Evolutionary conservation across 1,284 basidiomycete genomes (phyloP), one percentile per base, ranked within the genome.

Genomic region (Ustilago trichophora): DNA sequence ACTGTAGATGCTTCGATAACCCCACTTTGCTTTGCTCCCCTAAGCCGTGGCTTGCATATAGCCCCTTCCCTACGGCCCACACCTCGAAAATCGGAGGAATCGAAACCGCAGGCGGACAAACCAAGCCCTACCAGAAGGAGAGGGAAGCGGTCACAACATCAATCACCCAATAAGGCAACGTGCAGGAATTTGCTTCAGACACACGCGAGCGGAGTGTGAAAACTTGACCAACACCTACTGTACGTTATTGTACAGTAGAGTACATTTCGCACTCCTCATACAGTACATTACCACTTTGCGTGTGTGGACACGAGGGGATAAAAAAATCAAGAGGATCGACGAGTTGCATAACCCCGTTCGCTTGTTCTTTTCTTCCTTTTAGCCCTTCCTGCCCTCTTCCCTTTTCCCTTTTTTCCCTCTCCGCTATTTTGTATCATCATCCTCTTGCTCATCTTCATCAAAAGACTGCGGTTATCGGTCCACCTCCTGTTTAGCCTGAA

Each of bases 81-180:
- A 29, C 27, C 27, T 7, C 27, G 7, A 8, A 13, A 8, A 8
- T 13, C 27, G 7, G 27, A 29, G 7, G 27, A 29, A 29, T 8
- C 27, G 27, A 13, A 29, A 13, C 13, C 27, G 27, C 7, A 8
- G 13, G 8, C 27, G 27, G 7, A 29, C 27, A 29, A 29, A 29
- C 13, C 8, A 29, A 7, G 27, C n/a, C n/a, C 7, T 29, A 13
- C 27, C 27, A 29, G 13, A 29, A 7, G 13, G 8, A 29, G 27
- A 29, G 13, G 27, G 27, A 29, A 29, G 27, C 7, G 27, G 27
- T 29, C 27, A 45, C 22, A 45, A 45, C 43, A 45, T 15, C 22
- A 25, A n/a, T 22, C 26, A 22, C 43, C 43, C 43, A 45, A 45
- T 45, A 32, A 45, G 43, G 43, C 19, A 45, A 45, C 10, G 15